phyloP scores from a whole-genome alignment of 2,329 filamentous ascomycete genomes.

The Chaetomium sp. region DNA sequence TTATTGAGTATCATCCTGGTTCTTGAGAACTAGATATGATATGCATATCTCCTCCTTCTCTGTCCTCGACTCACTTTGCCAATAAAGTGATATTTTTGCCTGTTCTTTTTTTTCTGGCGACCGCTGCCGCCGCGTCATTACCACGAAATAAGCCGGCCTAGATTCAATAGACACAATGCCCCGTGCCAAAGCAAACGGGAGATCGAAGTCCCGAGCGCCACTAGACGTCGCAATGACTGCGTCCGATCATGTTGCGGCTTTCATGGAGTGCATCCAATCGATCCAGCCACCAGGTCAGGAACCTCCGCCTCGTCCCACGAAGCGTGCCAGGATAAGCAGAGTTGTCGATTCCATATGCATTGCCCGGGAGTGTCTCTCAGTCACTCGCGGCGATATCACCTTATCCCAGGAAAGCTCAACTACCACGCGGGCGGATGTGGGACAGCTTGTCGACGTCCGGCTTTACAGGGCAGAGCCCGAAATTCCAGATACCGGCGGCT shows the following conservation, averaged over 20 bases:
- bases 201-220: not conserved
- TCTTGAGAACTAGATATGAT: not conserved
- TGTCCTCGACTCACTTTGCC: not conserved
- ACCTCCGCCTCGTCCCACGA: constrained; percentile 22
- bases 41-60: not conserved
- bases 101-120: not conserved
- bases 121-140: not conserved
- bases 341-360: constrained; percentile 26
- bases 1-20: not conserved
- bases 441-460: constrained; percentile 20
- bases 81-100: not conserved
- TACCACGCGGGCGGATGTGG: constrained; percentile 18
- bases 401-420: not conserved
- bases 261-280: constrained; percentile 23
- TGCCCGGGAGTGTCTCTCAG: constrained; percentile 27
- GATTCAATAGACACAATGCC: constrained; percentile 11
- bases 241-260: constrained; percentile 20
- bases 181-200: constrained; percentile 8
- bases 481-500: not conserved
- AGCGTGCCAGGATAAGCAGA: constrained; percentile 28
- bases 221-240: not conserved
- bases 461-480: not conserved
- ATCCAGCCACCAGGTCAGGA: constrained; percentile 4
- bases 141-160: not conserved
- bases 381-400: constrained; percentile 8